These are phyloP conservation scores for Themeda triandra DNA, from an alignment of 176 grass and related monocot species.

Conservation along the genomic window DNA sequence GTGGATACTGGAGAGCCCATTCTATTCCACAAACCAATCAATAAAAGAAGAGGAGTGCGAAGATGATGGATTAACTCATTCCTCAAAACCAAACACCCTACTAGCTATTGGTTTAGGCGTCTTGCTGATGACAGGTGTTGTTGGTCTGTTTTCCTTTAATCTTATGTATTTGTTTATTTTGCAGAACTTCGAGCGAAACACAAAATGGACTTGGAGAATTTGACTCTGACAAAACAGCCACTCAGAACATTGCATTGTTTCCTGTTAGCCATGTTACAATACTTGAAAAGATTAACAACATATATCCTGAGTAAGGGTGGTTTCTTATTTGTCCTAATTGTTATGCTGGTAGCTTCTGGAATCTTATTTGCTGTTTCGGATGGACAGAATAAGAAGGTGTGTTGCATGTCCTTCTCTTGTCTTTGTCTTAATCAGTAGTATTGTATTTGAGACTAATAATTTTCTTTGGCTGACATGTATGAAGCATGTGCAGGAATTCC, in stretches of 20 bases:
- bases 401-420: background rate
- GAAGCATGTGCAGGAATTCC: conserved; percentile 79
- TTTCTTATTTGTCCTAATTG: conserved; percentile 56
- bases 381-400: conserved; percentile 73
- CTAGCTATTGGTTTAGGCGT: background rate
- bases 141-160: background rate
- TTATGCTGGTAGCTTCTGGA: conserved; percentile 44
- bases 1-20: background rate
- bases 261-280: conserved; percentile 63
- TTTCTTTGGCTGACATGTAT: conserved; percentile 34
- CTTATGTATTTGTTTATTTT: conserved; percentile 27
- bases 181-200: conserved; percentile 80
- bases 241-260: conserved; percentile 68
- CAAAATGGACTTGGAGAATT: conserved; percentile 61
- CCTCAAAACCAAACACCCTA: background rate
- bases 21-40: background rate
- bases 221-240: conserved; percentile 82
- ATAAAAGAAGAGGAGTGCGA: background rate
- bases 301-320: conserved; percentile 65
- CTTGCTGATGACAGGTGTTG: background rate
- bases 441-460: background rate
- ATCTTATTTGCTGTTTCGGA: conserved; percentile 47
- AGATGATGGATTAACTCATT: background rate
- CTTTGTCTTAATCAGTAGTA: conserved; percentile 10
- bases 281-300: conserved; percentile 58